These are phyloP conservation scores for Saussurea involucrata DNA, from an alignment of 129 eudicot genomes.

Conservation along the genomic window DNA sequence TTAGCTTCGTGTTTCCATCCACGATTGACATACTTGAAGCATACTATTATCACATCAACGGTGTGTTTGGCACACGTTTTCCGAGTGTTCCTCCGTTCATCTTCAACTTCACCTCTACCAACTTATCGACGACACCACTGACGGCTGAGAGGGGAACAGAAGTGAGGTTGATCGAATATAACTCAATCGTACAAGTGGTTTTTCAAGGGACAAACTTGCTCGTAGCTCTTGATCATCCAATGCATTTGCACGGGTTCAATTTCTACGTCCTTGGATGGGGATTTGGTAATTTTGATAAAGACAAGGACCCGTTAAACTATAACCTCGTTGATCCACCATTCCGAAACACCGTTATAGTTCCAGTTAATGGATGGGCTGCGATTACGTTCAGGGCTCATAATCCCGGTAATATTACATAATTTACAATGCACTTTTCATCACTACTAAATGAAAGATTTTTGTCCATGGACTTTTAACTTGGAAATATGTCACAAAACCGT, in stretches of 20 bases:
- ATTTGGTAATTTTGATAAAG: conserved; percentile 46
- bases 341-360: conserved; percentile 54
- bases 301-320: conserved; percentile 44
- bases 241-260: conserved; percentile 69
- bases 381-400: conserved; percentile 52
- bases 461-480: no score
- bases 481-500: no score
- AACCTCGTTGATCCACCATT: conserved; percentile 56
- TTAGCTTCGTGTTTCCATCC: conserved; percentile 42
- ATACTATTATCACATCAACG: conserved; percentile 43
- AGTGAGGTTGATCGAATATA: conserved; percentile 36
- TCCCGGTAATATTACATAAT: conserved; percentile 32
- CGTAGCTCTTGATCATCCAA: conserved; percentile 58
- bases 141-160: conserved; percentile 37
- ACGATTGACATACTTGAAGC: conserved; percentile 50
- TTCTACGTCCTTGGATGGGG: conserved; percentile 58
- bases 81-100: conserved; percentile 46
- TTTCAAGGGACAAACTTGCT: conserved; percentile 50
- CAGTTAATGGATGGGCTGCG: conserved; percentile 54
- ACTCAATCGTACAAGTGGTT: conserved; percentile 35
- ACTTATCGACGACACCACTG: conserved; percentile 20
- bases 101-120: conserved; percentile 43
- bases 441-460: no score
- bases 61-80: conserved; percentile 45
- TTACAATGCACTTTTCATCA: no score